Evolutionary conservation across 1,284 basidiomycete genomes (phyloP).

Genomic region (Ustilago crameri): DNA sequence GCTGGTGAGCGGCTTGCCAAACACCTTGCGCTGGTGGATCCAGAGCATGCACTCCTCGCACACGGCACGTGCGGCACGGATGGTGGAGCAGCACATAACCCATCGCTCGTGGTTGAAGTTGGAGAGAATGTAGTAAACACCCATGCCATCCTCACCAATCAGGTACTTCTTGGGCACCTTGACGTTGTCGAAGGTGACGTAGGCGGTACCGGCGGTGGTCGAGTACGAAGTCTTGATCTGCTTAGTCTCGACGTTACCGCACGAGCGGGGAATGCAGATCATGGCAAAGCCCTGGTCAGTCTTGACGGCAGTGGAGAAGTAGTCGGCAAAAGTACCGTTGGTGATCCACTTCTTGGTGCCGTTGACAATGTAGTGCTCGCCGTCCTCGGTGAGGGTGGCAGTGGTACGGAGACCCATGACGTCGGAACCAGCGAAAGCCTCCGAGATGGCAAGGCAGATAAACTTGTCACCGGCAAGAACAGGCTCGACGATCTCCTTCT

Average conservation of each 20-base stretch:
- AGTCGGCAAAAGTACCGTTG: constrained; percentile 75
- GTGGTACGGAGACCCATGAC: constrained; percentile 77
- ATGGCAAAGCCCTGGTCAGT: constrained; percentile 83
- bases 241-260: constrained; percentile 79
- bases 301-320: constrained; percentile 71
- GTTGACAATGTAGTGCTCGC: constrained; percentile 72
- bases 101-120: constrained; percentile 71
- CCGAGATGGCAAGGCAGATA: constrained; percentile 83
- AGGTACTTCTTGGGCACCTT: constrained; percentile 86
- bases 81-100: constrained; percentile 80
- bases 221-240: constrained; percentile 75
- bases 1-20: constrained; percentile 75
- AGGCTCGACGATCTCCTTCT: constrained; percentile 81
- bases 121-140: constrained; percentile 78
- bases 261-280: constrained; percentile 75
- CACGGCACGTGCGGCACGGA: constrained; percentile 71
- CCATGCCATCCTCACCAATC: constrained; percentile 83
- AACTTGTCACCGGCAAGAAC: constrained; percentile 85
- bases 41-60: constrained; percentile 64
- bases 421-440: constrained; percentile 91
- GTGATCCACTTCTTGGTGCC: constrained; percentile 82
- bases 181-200: constrained; percentile 87
- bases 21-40: constrained; percentile 67
- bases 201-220: constrained; percentile 75
- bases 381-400: constrained; percentile 84